Evolutionary conservation across 1,139 yeast species (phyloP).

Genomic region (Zygosaccharomyces sapae): DNA sequence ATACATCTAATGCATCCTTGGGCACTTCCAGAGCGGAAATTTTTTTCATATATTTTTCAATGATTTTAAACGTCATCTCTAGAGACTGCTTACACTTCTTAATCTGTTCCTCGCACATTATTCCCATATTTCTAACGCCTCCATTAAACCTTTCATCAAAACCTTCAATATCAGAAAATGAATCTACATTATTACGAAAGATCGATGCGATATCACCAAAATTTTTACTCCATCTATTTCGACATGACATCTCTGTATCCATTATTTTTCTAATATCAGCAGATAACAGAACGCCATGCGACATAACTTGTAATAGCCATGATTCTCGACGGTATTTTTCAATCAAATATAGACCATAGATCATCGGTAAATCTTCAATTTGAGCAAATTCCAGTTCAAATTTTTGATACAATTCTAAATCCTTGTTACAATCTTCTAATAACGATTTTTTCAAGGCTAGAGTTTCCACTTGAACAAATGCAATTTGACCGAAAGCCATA

Average conservation of each 20-base stretch:
- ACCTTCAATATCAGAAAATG: constrained; percentile 29
- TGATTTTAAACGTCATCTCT: constrained; percentile 34
- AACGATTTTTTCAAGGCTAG: constrained; percentile 34
- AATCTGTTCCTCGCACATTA: constrained; percentile 5
- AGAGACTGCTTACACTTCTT: constrained; percentile 2
- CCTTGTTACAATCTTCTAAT: constrained; percentile 32
- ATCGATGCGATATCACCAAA: constrained; percentile 49
- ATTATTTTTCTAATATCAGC: constrained; percentile 57
- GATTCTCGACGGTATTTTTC: constrained; percentile 65
- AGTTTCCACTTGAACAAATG: constrained; percentile 27
- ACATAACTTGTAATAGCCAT: constrained; percentile 58
- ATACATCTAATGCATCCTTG: constrained; percentile 40
- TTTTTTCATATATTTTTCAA: constrained; percentile 36
- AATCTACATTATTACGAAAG: constrained; percentile 30
- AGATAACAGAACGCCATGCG: constrained; percentile 48
- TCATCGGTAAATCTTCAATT: constrained; percentile 70
- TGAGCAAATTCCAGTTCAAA: constrained; percentile 43
- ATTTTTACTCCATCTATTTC: constrained; percentile 61
- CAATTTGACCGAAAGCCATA: constrained; percentile 25
- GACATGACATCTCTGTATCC: constrained; percentile 53
- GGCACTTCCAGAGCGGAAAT: constrained; percentile 32
- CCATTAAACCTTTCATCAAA: constrained; percentile 37
- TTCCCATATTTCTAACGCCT: constrained; percentile 39
- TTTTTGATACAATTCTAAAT: constrained; percentile 42
- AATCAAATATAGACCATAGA: constrained; percentile 72